Conservation (phyloP, 1,284 basidiomycete genomes). For the Butyriboletus appendiculatus region DNA sequence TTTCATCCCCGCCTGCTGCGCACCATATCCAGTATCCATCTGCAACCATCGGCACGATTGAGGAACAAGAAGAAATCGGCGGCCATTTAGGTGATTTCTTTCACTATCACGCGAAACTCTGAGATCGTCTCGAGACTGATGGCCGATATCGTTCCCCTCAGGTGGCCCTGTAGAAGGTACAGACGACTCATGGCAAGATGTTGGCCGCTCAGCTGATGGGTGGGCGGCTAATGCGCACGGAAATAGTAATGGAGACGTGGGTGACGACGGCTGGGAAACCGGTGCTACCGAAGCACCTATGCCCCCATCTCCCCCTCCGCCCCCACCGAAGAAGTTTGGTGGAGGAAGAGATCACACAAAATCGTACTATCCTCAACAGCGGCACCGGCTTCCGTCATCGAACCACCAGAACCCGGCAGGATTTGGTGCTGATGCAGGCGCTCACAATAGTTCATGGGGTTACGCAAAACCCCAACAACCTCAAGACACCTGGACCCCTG, state of each 20-base stretch:
- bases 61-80: conserved; percentile 30
- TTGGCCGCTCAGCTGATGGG: conserved; percentile 19
- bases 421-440: conserved; percentile 7
- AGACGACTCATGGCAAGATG: conserved; percentile 34
- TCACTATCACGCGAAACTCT: background rate
- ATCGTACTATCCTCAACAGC: conserved; percentile 21
- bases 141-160: conserved; percentile 8
- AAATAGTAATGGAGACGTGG: conserved; percentile 29
- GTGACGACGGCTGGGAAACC: conserved; percentile 23
- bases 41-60: conserved; percentile 24
- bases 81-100: conserved; percentile 23
- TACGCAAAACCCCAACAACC: conserved; percentile 11
- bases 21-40: conserved; percentile 27
- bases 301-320: conserved; percentile 18
- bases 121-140: conserved; percentile 12
- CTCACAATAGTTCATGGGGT: conserved; percentile 13
- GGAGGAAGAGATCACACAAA: conserved; percentile 21
- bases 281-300: conserved; percentile 15
- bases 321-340: conserved; percentile 15
- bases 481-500: conserved; percentile 20
- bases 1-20: conserved; percentile 31
- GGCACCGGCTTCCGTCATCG: conserved; percentile 9
- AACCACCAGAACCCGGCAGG: conserved; percentile 9
- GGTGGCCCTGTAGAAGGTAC: conserved; percentile 16
- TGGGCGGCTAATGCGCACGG: conserved; percentile 26